Evolutionary conservation across 1,284 basidiomycete species (phyloP), one percentile per base, ranked within the genome.

Genomic region (Polyporus tsugae): DNA sequence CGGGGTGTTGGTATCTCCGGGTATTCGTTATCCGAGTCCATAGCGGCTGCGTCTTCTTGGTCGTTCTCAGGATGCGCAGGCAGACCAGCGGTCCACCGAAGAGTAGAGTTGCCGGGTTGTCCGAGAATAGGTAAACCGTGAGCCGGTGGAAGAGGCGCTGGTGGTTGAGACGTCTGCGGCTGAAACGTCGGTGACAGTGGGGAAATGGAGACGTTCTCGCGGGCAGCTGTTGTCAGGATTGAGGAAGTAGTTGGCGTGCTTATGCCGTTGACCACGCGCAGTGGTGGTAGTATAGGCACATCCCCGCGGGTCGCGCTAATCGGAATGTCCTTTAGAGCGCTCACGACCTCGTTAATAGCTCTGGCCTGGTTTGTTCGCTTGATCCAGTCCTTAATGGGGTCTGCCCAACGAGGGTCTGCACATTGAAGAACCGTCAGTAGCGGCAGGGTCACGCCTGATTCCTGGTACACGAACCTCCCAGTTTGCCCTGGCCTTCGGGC

Each of bases 401-500:
- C 87, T 52, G 95, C 95, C 96, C 96, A 98, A 60, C 86, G 87
- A 72, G 94, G 94, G 84, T 96, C 95, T 96, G 59, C 70, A 73
- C 71, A 73, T 68, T 73, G 58, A 33, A 69, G 77, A 70, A 74
- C 53, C n/a, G n/a, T 42, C 11, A 63, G 38, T 0, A 3, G 22
- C 17, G 19, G 25, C n/a, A 6, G 36, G 46, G 33, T 19, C 19
- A 29, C 36, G 46, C 15, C 42, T 25, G 36, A n/a, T 19, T 46
- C 71, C 64, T 57, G 67, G 62, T 22, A 64, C 41, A 68, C 63
- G 52, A 42, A 95, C 95, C 93, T 82, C 93, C 94, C 55, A 97
- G 82, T 82, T 98, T 98, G 70, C 95, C 95, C 76, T 96, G 82
- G 42, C 95, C 93, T 80, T 98, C 96, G 59, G 93, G 91, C 42